Evolutionary conservation across 163 green algal species (phyloP).

Genomic region (Chloromonas sp.): DNA sequence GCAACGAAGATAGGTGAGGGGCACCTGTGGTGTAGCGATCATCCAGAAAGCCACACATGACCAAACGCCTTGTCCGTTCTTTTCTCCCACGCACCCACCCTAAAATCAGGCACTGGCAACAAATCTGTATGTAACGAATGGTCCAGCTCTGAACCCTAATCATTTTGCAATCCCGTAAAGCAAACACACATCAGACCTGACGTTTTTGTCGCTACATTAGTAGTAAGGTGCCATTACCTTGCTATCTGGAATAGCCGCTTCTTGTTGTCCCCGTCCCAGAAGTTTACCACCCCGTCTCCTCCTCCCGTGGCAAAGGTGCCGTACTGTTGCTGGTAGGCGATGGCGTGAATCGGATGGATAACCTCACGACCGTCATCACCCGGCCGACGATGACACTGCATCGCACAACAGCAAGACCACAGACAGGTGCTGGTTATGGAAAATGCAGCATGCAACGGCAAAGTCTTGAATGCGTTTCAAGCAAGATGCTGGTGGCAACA

Average conservation of each 20-base stretch:
- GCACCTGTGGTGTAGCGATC: neutral
- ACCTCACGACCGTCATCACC: slow-evolving; percentile 56
- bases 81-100: neutral
- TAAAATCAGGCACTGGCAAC: neutral
- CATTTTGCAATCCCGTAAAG: no score
- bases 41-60: neutral
- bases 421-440: no score
- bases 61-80: neutral
- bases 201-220: neutral
- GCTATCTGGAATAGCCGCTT: slow-evolving; percentile 81
- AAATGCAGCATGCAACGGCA: no score
- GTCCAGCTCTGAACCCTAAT: no score
- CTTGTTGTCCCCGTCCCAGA: slow-evolving; percentile 89
- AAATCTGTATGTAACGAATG: neutral
- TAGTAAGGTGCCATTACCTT: slow-evolving; percentile 14
- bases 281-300: slow-evolving; percentile 80
- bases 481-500: neutral
- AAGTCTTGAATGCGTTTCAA: neutral
- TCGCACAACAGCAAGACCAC: no score
- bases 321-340: slow-evolving; percentile 64
- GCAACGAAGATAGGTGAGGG: neutral
- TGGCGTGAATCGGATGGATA: slow-evolving; percentile 84
- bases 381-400: slow-evolving; percentile 77
- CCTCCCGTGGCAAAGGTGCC: slow-evolving; percentile 85
- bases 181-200: neutral